Base-by-base conservation (phyloP, 768 basidiomycete species). In the Cytidiella melzeri region DNA sequence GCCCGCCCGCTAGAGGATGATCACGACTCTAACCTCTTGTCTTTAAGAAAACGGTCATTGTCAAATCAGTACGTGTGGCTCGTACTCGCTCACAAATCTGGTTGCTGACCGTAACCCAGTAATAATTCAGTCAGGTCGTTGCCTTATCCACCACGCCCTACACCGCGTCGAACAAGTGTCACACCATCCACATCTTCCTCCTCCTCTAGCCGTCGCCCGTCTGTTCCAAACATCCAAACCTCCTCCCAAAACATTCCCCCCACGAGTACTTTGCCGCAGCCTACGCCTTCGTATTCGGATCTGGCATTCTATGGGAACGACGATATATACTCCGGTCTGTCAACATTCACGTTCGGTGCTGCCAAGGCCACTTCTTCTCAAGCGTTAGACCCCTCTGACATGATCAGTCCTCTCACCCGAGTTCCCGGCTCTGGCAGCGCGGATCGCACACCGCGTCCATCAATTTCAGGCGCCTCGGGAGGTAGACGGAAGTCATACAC, bases 371-470 rank as follows among this genome's bases (percentile, higher is more conserved):
- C 49, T 7, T 51, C 57, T 4, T 40, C 55, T 15, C 69, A 44
- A 30, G 58, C 30, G 11, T 41, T 58, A 19, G 45, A 64, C 39
- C 62, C 63, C 26, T 48, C 54, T 36, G 61, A 63, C 36, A 57
- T 56, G 53, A 63, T 71, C 57, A 72, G 70, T 41, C 73, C 72
- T 0, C 68, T 76, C 50, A 62, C 67, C 2, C 55, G 63, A 20
- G 45, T 61, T 19, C 37, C 55, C 3, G 57, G 50, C 20, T 50
- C 58, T 10, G n/a, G 50, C 37, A 68, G 66, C 30, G 41, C 64
- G 18, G 72, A 76, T 55, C 68, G 65, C 30, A 75, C 75, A 0
- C 74, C 75, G 4, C 72, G 75, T 36, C 70, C 69, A 9, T 75
- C 75, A 21, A 57, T 75, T 27, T 68, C 67, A 19, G 51, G 53